Percentiles rank a stretch among this genome's conserved stretches.
Conservation (phyloP, 2,329 filamentous ascomycete species). For the Leptographium wingfieldii region DNA sequence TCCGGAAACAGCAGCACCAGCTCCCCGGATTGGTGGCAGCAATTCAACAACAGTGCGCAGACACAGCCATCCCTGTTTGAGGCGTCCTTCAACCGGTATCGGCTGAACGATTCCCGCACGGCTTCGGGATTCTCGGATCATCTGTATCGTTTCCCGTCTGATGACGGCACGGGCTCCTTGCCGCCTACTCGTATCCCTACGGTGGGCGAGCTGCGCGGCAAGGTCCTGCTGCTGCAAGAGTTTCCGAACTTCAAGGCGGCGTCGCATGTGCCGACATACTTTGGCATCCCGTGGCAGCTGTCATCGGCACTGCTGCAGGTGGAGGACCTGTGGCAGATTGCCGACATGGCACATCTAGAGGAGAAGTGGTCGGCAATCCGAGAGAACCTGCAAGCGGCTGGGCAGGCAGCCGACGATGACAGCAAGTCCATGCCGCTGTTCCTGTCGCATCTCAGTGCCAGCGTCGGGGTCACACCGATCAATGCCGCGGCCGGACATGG, state of each 20-base stretch:
- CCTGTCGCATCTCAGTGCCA: conserved; percentile 34
- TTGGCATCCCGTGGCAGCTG: conserved; percentile 32
- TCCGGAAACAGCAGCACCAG: neutral
- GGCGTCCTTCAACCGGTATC: conserved; percentile 30
- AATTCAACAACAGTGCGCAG: neutral
- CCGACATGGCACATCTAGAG: conserved; percentile 27
- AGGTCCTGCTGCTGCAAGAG: conserved; percentile 35
- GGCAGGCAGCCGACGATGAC: conserved; percentile 18
- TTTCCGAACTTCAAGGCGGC: conserved; percentile 21
- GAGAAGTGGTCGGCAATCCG: conserved; percentile 34
- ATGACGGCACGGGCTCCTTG: conserved; percentile 11
- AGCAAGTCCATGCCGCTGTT: conserved; percentile 20
- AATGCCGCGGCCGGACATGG: conserved; percentile 35
- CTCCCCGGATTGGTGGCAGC: neutral
- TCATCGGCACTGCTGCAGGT: conserved; percentile 28
- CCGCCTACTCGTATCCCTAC: conserved; percentile 22
- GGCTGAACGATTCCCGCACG: conserved; percentile 22
- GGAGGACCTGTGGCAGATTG: conserved; percentile 34
- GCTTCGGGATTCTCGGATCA: conserved; percentile 22
- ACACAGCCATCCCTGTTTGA: conserved; percentile 24
- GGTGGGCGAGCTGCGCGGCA: conserved; percentile 31
- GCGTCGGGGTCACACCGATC: conserved; percentile 34
- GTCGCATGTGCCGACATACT: conserved; percentile 14
- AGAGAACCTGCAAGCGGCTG: conserved; percentile 25
- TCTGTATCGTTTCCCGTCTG: conserved; percentile 17